Evolutionary conservation across 1,284 basidiomycete genomes (phyloP).

Genomic region (Malassezia brasiliensis): DNA sequence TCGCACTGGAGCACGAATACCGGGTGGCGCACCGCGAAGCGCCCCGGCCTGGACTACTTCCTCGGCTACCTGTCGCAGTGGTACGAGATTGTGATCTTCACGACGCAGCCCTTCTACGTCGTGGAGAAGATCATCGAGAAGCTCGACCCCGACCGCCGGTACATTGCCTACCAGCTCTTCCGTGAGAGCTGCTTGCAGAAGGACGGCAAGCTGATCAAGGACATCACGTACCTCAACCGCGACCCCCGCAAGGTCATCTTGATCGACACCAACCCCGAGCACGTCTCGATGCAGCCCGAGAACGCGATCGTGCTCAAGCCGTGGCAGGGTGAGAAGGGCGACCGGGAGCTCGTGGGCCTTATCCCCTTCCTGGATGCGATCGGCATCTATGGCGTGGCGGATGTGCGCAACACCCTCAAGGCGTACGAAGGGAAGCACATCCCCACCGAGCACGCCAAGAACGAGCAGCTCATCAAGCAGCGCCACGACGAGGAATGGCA

Average conservation of each 20-base stretch:
- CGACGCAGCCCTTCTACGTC: conserved; percentile 78
- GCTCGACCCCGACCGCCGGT: conserved; percentile 85
- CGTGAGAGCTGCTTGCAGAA: conserved; percentile 56
- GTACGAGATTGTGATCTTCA: conserved; percentile 95
- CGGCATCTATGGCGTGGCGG: conserved; percentile 52
- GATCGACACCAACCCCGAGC: conserved; percentile 74
- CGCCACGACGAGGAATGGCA: conserved; percentile 72
- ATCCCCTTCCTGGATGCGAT: conserved; percentile 84
- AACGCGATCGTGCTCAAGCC: conserved; percentile 75
- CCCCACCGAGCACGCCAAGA: conserved; percentile 77
- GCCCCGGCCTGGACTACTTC: conserved; percentile 96
- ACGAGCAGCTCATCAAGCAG: conserved; percentile 60
- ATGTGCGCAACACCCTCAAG: conserved; percentile 75
- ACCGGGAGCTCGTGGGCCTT: conserved; percentile 70
- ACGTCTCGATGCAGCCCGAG: conserved; percentile 70
- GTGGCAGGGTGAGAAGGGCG: conserved; percentile 73
- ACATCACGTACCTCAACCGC: conserved; percentile 82
- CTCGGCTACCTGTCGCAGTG: conserved; percentile 91
- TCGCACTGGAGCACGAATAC: conserved; percentile 63
- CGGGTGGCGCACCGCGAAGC: conserved; percentile 53
- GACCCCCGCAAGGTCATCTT: conserved; percentile 81
- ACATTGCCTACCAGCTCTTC: conserved; percentile 78
- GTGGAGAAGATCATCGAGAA: conserved; percentile 83
- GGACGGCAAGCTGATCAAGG: conserved; percentile 54
- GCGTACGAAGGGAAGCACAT: conserved; percentile 81